Evolutionary conservation across 768 basidiomycete species (phyloP).

Genomic region (Tulasnella sp.): DNA sequence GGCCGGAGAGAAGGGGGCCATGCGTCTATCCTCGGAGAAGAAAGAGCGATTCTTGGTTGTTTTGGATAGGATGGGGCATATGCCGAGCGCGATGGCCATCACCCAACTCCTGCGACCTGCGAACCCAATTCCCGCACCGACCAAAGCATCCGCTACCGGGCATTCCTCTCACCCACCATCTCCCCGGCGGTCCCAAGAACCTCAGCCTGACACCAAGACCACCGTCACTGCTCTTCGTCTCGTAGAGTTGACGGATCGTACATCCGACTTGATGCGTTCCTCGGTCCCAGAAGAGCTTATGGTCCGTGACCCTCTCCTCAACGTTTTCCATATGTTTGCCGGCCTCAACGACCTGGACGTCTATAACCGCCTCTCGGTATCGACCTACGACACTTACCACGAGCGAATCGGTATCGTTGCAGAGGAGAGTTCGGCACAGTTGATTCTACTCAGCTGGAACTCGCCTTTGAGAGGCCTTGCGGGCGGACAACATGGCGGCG

Average conservation of each 20-base stretch:
- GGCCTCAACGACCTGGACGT: conserved; percentile 55
- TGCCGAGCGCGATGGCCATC: conserved; percentile 86
- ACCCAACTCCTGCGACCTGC: conserved; percentile 68
- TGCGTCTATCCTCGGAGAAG: conserved; percentile 39
- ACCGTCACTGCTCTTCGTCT: conserved; percentile 75
- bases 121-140: conserved; percentile 1
- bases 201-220: conserved; percentile 17
- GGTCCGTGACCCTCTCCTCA: conserved; percentile 62
- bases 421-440: conserved; percentile 53
- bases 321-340: conserved; percentile 73
- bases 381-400: conserved; percentile 41
- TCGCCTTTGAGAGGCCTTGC: conserved; percentile 39
- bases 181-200: background rate
- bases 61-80: conserved; percentile 83
- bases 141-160: background rate
- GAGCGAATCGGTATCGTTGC: conserved; percentile 68
- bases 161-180: background rate
- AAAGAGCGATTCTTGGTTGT: conserved; percentile 75
- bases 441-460: conserved; percentile 83
- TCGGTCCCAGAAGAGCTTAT: conserved; percentile 64
- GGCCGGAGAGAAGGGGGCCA: conserved; percentile 37
- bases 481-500: conserved; percentile 1
- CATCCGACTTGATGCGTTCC: conserved; percentile 61
- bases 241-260: conserved; percentile 72
- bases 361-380: conserved; percentile 41